Evolutionary conservation across 495 filamentous ascomycete species (phyloP), one percentile per base, ranked within the genome.

Genomic region (Chlorociboria aeruginascens): DNA sequence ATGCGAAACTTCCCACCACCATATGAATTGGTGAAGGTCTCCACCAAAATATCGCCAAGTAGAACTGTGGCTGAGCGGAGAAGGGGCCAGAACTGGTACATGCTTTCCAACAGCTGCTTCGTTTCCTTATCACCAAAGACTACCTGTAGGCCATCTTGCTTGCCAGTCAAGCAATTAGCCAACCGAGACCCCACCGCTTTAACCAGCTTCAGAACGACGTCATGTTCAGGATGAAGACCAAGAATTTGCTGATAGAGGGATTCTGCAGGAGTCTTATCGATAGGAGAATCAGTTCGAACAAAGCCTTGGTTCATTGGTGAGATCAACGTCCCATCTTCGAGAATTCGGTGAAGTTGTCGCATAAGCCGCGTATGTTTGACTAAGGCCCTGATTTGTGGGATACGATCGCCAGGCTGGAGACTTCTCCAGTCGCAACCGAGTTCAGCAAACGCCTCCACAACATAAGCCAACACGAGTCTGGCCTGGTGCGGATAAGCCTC

Each of bases 401-500:
- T 14, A 12, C 16, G 11, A 4, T 61, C 43, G 7, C 62, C 67
- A 12, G 55, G 30, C 10, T 41, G 36, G 11, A 69, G 17, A 1
- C 34, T 20, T 0, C n/a, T 45, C 2, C 72, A 32, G 7, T 61
- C 40, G 17, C 53, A 57, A 0, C 67, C 67, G 3, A 72, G 52
- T 7, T 45, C 33, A 7, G 40, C 48, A 39, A 74, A 70, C 9
- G 67, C 65, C 39, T 68, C 64, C 2, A 66, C 50, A 6, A 65
- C 53, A 49, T 73, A 74, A 1, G 59, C 53, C 1, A 62, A 32
- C 0, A 71, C 63, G 2, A 74, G 61, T 7, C 48, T 17, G n/a
- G 60, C 44, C 36, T 72, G 67, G 0, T 33, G 7, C 0, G 61
- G 68, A 32, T 63, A 66, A 6, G 60, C 67, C 0, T 53, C 40